Evolutionary conservation across 2,329 filamentous ascomycete species (phyloP).

Genomic region (Fusarium sp.): DNA sequence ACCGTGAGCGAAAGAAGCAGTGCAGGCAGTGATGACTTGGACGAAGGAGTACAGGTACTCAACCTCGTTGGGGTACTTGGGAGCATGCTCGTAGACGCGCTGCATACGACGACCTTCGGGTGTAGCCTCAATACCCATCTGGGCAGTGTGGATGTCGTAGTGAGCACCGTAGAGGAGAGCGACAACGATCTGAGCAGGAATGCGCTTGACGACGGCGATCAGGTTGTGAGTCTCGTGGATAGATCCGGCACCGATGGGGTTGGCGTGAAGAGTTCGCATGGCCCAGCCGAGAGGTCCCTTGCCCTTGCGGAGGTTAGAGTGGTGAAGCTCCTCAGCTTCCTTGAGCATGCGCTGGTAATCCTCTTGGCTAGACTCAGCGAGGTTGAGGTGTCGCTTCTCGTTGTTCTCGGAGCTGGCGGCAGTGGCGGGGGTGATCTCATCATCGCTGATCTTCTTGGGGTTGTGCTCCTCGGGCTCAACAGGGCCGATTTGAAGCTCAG

Average conservation of each 20-base stretch:
- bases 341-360: constrained; percentile 72
- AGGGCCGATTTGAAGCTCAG: constrained; percentile 56
- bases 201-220: constrained; percentile 68
- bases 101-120: constrained; percentile 78
- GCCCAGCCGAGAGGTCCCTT: constrained; percentile 83
- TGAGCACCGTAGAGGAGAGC: constrained; percentile 78
- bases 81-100: constrained; percentile 65
- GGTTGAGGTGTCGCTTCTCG: constrained; percentile 57
- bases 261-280: constrained; percentile 79
- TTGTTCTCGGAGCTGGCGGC: constrained; percentile 45
- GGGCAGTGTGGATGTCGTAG: constrained; percentile 85
- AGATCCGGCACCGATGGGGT: constrained; percentile 77
- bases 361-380: constrained; percentile 57
- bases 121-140: constrained; percentile 76
- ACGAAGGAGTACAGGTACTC: constrained; percentile 77
- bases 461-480: constrained; percentile 27
- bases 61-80: constrained; percentile 77
- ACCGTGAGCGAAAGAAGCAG: constrained; percentile 79
- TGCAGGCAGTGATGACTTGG: constrained; percentile 75
- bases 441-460: constrained; percentile 34
- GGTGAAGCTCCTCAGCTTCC: constrained; percentile 67
- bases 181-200: constrained; percentile 74
- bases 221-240: constrained; percentile 82
- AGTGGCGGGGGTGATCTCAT: constrained; percentile 51
- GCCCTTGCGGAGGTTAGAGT: constrained; percentile 71